Evolutionary conservation across 2,329 filamentous ascomycete species (phyloP).

Genomic region (Allantophomopsis lycopodina): DNA sequence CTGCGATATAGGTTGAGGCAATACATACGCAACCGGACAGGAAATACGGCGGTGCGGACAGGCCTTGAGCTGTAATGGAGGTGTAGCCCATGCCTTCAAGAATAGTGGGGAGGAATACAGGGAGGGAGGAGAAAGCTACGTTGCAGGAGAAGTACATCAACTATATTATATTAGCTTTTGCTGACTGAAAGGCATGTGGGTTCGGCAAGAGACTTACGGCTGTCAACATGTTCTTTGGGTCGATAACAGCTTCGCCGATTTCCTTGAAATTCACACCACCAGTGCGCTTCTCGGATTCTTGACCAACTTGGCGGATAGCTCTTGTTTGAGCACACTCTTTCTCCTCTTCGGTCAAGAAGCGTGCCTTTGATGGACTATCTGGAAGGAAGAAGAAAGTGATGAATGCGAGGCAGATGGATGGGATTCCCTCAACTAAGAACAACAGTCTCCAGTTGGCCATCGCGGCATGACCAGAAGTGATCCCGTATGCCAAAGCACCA

Average conservation of each 20-base stretch:
- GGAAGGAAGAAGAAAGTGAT: slow-evolving; percentile 40
- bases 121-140: slow-evolving; percentile 51
- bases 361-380: slow-evolving; percentile 35
- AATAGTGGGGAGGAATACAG: slow-evolving; percentile 51
- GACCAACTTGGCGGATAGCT: slow-evolving; percentile 34
- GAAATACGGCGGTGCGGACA: slow-evolving; percentile 60
- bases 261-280: slow-evolving; percentile 28
- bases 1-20: slow-evolving; percentile 47
- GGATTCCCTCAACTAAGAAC: slow-evolving; percentile 52
- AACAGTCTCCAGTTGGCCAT: slow-evolving; percentile 50
- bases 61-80: slow-evolving; percentile 52
- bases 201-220: no score
- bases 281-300: slow-evolving; percentile 30
- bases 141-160: slow-evolving; percentile 46
- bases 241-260: slow-evolving; percentile 25
- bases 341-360: slow-evolving; percentile 29
- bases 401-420: slow-evolving; percentile 38
- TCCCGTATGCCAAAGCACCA: slow-evolving; percentile 52
- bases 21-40: slow-evolving; percentile 51
- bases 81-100: slow-evolving; percentile 55
- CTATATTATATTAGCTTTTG: no score
- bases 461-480: slow-evolving; percentile 44
- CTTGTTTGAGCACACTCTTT: slow-evolving; percentile 36
- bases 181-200: slow-evolving; percentile 5
- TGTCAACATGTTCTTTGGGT: slow-evolving; percentile 18